A percentile compares a stretch with the other conserved stretches of the same genome.
Conservation (phyloP, 495 filamentous ascomycete species). For the Acidomyces sp. region DNA sequence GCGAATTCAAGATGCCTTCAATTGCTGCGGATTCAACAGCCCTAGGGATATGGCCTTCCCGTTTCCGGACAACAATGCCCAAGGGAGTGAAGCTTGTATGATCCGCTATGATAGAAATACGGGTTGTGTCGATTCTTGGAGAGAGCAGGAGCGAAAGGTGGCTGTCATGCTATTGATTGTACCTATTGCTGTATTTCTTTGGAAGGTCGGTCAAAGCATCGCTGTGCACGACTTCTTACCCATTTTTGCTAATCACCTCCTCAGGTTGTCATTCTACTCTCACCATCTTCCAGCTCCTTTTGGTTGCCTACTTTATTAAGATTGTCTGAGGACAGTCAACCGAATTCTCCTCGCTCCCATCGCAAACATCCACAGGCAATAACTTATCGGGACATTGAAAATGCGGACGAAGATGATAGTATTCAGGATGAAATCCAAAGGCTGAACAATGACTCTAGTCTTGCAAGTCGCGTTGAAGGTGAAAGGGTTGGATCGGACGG, state of each 20-base stretch:
- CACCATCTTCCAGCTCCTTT: conserved; percentile 10
- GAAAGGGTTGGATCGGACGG: conserved; percentile 5
- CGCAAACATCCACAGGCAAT: conserved; percentile 2
- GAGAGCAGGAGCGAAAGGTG: conserved; percentile 25
- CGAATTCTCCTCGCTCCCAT: neutral
- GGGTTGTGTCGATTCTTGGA: conserved; percentile 20
- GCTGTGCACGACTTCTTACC: conserved; percentile 3
- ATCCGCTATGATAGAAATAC: conserved; percentile 11
- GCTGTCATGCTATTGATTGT: conserved; percentile 26
- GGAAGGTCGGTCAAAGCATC: conserved; percentile 20
- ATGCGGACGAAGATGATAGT: conserved; percentile 7
- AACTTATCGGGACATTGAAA: conserved; percentile 12
- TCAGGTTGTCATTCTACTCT: conserved; percentile 13
- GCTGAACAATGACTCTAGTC: conserved; percentile 16
- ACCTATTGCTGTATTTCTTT: conserved; percentile 25
- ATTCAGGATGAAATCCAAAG: conserved; percentile 6
- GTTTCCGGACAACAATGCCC: conserved; percentile 29
- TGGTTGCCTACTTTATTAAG: conserved; percentile 14
- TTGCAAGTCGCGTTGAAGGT: conserved; percentile 13
- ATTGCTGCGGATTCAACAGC: conserved; percentile 51
- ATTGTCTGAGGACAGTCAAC: conserved; percentile 8
- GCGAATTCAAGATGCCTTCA: conserved; percentile 48
- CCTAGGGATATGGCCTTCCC: conserved; percentile 46
- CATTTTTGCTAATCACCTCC: conserved; percentile 1
- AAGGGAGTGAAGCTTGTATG: conserved; percentile 21